A percentile compares a stretch with the other conserved stretches of the same genome.
Conservation (phyloP, 1,139 yeast genomes). For the Taphrina pruni region DNA sequence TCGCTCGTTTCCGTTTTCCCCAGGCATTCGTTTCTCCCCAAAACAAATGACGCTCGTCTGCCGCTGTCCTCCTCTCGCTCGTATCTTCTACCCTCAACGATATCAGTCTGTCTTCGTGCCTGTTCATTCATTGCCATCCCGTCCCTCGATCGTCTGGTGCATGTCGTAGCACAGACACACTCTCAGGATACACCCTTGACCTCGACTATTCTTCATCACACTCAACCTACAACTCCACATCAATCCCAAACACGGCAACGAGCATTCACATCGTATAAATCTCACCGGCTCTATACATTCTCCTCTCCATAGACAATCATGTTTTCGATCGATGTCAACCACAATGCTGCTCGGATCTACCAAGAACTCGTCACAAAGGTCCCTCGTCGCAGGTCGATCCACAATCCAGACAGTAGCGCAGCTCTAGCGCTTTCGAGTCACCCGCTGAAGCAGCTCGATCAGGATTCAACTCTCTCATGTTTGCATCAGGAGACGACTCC, state of each 20-base stretch:
- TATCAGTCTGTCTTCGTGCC: too few relatives aligned
- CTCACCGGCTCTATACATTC: too few relatives aligned
- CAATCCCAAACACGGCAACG: neutral
- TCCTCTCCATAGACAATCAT: neutral
- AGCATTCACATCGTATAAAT: too few relatives aligned
- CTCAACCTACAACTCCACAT: neutral
- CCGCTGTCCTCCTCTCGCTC: too few relatives aligned
- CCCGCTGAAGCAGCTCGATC: neutral
- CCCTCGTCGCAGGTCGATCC: slow-evolving; percentile 20
- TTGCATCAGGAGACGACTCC: neutral
- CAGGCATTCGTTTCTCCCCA: too few relatives aligned
- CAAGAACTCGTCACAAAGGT: slow-evolving; percentile 18
- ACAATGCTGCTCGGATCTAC: slow-evolving; percentile 22
- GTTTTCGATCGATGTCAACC: slow-evolving; percentile 18
- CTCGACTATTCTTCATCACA: too few relatives aligned
- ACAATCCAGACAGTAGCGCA: neutral
- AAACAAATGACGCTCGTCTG: too few relatives aligned
- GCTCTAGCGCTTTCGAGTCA: neutral
- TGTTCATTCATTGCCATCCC: too few relatives aligned
- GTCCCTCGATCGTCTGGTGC: too few relatives aligned
- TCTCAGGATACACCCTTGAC: neutral
- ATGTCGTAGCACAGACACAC: neutral
- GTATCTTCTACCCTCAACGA: too few relatives aligned
- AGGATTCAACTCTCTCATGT: neutral
- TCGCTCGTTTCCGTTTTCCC: too few relatives aligned